Evolutionary conservation across 805 yeast genomes (phyloP).

Genomic region (Yamadazyma insecticola): DNA sequence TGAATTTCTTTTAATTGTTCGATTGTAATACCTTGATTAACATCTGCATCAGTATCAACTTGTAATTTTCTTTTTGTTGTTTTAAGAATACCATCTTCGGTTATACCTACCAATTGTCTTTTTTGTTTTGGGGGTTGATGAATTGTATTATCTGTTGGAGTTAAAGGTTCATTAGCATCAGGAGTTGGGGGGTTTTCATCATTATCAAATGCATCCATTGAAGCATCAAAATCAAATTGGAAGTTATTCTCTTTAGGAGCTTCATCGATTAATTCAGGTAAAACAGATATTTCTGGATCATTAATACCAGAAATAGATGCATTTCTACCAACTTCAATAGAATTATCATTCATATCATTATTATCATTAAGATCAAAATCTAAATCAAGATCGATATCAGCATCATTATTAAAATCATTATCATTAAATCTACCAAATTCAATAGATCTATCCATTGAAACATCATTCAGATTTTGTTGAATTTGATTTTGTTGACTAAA

Average conservation of each 20-base stretch:
- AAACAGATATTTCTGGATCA: constrained; percentile 21
- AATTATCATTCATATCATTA: constrained; percentile 31
- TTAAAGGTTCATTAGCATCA: constrained; percentile 16
- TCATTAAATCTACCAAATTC: constrained; percentile 63
- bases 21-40: constrained; percentile 39
- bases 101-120: constrained; percentile 26
- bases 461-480: constrained; percentile 12
- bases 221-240: constrained; percentile 35
- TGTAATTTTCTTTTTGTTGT: constrained; percentile 43
- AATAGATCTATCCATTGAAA: constrained; percentile 50
- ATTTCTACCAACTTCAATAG: constrained; percentile 55
- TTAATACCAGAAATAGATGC: constrained; percentile 15
- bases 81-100: constrained; percentile 41
- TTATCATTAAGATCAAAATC: constrained; percentile 37
- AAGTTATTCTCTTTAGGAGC: constrained; percentile 13
- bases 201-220: constrained; percentile 16
- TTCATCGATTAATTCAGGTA: constrained; percentile 6
- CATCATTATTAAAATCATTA: constrained; percentile 26
- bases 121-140: constrained; percentile 1
- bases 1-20: constrained; percentile 27
- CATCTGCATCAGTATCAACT: constrained; percentile 41
- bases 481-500: constrained; percentile 23
- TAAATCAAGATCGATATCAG: constrained; percentile 46
- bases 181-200: constrained; percentile 7
- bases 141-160: constrained; percentile 17